A percentile compares a stretch with the other conserved stretches of the same genome.
Conservation (phyloP, 192 early-diverging fungal species). For the Funneliformis geosporum region DNA sequence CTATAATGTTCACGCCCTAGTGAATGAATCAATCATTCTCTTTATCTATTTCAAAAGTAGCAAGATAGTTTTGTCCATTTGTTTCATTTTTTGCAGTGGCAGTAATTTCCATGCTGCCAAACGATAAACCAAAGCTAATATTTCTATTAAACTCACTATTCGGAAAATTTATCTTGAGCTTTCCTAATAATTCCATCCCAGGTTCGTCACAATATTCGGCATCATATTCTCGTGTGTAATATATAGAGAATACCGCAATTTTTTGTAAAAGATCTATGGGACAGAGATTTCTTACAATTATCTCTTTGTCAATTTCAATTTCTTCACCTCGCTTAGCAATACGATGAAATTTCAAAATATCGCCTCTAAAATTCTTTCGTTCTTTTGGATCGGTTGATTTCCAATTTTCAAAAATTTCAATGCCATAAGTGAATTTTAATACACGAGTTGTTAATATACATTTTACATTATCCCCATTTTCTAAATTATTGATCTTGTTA, state of each 20-base stretch:
- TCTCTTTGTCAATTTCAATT: not conserved
- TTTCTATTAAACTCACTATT: not conserved
- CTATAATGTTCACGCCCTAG: too few species aligned
- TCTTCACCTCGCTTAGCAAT: not conserved
- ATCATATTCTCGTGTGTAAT: not conserved
- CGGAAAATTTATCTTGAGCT: conserved; percentile 13
- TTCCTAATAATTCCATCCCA: conserved; percentile 20
- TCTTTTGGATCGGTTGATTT: not conserved
- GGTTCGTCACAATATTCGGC: conserved; percentile 28
- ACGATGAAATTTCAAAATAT: not conserved
- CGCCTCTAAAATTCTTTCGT: not conserved
- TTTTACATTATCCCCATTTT: not conserved
- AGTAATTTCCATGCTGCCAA: conserved; percentile 23
- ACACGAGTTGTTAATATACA: not conserved
- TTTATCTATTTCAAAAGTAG: conserved; percentile 14
- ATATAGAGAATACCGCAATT: not conserved
- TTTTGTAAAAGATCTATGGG: not conserved
- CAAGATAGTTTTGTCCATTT: conserved; percentile 16
- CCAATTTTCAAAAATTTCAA: not conserved
- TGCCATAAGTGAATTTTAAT: not conserved
- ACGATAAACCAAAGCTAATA: conserved; percentile 2
- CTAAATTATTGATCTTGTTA: not conserved
- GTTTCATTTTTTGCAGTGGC: conserved; percentile 24
- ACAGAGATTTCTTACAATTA: not conserved
- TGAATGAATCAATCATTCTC: conserved; percentile 53